A percentile compares a stretch with the other conserved stretches of the same genome.
Conservation (phyloP, 306 rosid genomes). For the Vachellia collinsii region DNA sequence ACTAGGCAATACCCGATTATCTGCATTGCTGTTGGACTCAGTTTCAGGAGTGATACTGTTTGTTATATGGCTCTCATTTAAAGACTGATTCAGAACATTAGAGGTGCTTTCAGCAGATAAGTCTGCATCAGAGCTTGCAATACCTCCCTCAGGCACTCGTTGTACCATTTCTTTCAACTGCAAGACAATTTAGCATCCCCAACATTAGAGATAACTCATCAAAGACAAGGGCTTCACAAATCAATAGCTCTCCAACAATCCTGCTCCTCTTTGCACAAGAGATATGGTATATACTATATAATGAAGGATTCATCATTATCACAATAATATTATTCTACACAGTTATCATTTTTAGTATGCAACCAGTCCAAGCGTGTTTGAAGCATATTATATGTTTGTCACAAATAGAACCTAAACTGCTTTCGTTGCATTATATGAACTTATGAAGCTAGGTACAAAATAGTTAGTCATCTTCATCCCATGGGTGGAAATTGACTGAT, state of each 20-base stretch:
- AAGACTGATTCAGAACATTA: slow-evolving; percentile 45
- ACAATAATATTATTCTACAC: neutral
- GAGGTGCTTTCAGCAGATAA: slow-evolving; percentile 43
- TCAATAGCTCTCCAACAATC: slow-evolving; percentile 17
- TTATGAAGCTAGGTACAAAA: neutral
- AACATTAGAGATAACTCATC: slow-evolving; percentile 36
- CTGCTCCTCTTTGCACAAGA: slow-evolving; percentile 18
- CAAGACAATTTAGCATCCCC: slow-evolving; percentile 38
- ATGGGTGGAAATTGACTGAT: neutral
- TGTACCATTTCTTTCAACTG: slow-evolving; percentile 82
- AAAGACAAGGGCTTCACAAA: slow-evolving; percentile 22
- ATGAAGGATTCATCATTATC: slow-evolving; percentile 12
- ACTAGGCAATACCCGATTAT: slow-evolving; percentile 45
- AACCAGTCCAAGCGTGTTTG: slow-evolving; percentile 6
- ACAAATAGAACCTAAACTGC: neutral
- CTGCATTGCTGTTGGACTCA: slow-evolving; percentile 52
- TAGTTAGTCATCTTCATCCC: neutral
- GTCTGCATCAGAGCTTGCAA: slow-evolving; percentile 38
- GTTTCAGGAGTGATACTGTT: slow-evolving; percentile 45
- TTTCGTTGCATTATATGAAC: neutral
- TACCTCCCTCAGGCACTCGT: slow-evolving; percentile 64
- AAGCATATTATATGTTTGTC: neutral
- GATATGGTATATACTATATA: slow-evolving; percentile 1
- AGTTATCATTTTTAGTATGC: neutral
- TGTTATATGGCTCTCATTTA: slow-evolving; percentile 48